These are phyloP conservation scores for Microdochium trichocladiopsis DNA, from an alignment of 2,329 filamentous ascomycete species.

Conservation along the genomic window DNA sequence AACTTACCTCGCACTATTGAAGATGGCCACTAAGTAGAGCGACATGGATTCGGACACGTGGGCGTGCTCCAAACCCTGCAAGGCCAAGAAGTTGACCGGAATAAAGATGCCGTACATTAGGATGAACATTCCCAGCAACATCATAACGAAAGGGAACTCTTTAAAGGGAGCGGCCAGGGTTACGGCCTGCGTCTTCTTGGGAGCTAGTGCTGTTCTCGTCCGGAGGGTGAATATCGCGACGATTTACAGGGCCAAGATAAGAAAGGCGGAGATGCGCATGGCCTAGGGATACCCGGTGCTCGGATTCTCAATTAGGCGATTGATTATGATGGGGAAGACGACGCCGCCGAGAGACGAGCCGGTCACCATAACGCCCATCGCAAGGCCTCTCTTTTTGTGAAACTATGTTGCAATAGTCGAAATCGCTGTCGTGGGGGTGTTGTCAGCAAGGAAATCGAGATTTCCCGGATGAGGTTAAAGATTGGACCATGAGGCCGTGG, in stretches of 20 bases:
- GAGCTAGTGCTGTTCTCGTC: slow-evolving; percentile 24
- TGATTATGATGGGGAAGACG: slow-evolving; percentile 50
- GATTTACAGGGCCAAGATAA: too few species aligned
- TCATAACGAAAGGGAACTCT: too few species aligned
- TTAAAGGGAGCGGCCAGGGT: too few species aligned
- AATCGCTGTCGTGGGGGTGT: slow-evolving; percentile 25
- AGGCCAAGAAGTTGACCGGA: slow-evolving; percentile 44
- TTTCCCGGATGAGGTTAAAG: neutral
- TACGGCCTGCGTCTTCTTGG: slow-evolving; percentile 31
- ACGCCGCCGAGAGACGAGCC: too few species aligned
- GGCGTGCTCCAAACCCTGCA: slow-evolving; percentile 33
- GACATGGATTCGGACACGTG: slow-evolving; percentile 32
- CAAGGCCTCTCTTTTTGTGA: slow-evolving; percentile 34
- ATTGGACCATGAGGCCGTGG: neutral
- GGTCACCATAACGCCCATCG: slow-evolving; percentile 42
- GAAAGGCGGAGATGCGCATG: slow-evolving; percentile 26
- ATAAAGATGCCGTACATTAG: too few species aligned
- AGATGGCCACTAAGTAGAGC: slow-evolving; percentile 46
- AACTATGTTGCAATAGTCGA: slow-evolving; percentile 37
- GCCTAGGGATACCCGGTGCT: slow-evolving; percentile 33
- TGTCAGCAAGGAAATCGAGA: slow-evolving; percentile 21
- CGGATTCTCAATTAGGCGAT: slow-evolving; percentile 36
- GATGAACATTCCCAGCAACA: too few species aligned
- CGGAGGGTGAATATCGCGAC: slow-evolving; percentile 22
- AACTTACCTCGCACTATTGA: slow-evolving; percentile 36